Percentiles rank a stretch among this genome's conserved stretches.
These are phyloP conservation scores for Suhomyces pyralidae DNA, from an alignment of 805 yeast genomes.

Conservation along the genomic window DNA sequence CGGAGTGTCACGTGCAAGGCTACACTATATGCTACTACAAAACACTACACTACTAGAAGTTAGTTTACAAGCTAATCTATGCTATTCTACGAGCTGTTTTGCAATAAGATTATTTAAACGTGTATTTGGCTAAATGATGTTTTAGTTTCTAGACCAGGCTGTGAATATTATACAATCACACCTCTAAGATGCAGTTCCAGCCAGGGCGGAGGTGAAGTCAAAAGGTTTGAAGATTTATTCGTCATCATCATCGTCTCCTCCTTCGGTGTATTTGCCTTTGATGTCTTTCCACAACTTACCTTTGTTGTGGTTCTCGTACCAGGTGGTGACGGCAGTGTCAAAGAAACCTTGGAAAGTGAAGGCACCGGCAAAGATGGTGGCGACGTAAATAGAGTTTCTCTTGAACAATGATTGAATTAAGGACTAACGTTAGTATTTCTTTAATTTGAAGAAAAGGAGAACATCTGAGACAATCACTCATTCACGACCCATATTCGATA, in stretches of 20 bases:
- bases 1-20: background rate
- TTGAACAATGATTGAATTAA: conserved; percentile 38
- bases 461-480: background rate
- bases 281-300: conserved; percentile 87
- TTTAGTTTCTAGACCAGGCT: background rate
- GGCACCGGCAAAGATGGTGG: conserved; percentile 77
- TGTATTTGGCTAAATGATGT: background rate
- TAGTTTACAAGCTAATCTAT: too few relatives aligned
- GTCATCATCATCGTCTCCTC: conserved; percentile 60
- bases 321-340: conserved; percentile 61
- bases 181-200: background rate
- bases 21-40: too few relatives aligned
- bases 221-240: conserved; percentile 2
- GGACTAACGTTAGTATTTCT: conserved; percentile 23
- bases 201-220: background rate
- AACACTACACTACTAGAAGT: too few relatives aligned
- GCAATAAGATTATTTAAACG: background rate
- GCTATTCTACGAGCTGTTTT: too few relatives aligned
- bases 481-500: background rate
- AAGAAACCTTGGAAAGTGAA: conserved; percentile 80
- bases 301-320: conserved; percentile 76
- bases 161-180: background rate
- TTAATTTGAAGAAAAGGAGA: background rate
- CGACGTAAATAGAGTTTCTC: conserved; percentile 88
- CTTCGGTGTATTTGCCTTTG: conserved; percentile 54